Percentiles rank a stretch among this genome's conserved stretches.
Evolutionary conservation across 1,284 basidiomycete genomes (phyloP).

Genomic region (Hortiboletus rubellus): DNA sequence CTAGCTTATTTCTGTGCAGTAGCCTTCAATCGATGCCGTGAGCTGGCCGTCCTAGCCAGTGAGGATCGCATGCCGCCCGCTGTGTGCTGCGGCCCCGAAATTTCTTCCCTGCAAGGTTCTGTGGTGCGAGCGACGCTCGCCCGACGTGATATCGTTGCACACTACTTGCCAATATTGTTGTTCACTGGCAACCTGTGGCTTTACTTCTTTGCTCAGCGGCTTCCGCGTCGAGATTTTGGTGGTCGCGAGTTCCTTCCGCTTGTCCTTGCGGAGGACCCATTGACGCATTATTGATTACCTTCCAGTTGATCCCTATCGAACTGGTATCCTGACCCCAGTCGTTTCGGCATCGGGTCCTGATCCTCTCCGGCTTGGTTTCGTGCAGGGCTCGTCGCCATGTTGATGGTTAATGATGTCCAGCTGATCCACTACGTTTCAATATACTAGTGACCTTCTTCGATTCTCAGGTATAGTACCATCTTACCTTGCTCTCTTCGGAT

Average conservation of each 20-base stretch:
- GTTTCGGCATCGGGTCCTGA: not conserved
- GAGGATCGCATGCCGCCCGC: not conserved
- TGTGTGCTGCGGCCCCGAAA: not conserved
- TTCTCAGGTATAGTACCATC: not conserved
- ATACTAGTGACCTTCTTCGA: not conserved
- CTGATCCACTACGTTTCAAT: too few relatives aligned
- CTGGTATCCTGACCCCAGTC: too few relatives aligned
- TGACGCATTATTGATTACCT: too few relatives aligned
- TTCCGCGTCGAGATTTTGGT: not conserved
- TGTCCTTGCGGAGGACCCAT: not conserved
- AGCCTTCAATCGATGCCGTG: too few relatives aligned
- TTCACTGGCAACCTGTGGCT: too few relatives aligned
- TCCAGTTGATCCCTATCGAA: too few relatives aligned
- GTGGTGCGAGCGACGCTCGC: too few relatives aligned
- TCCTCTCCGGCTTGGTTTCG: not conserved
- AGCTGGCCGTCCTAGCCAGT: not conserved
- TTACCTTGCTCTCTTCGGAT: not conserved
- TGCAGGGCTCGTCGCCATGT: not conserved
- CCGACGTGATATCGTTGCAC: not conserved
- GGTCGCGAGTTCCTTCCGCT: not conserved
- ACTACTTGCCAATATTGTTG: not conserved
- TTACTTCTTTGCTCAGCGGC: too few relatives aligned
- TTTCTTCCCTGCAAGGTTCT: not conserved
- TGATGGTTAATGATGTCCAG: not conserved
- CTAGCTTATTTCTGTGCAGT: too few relatives aligned